Base-by-base conservation (phyloP, 805 yeast species). In the Saccharomycopsis lassenensis region DNA sequence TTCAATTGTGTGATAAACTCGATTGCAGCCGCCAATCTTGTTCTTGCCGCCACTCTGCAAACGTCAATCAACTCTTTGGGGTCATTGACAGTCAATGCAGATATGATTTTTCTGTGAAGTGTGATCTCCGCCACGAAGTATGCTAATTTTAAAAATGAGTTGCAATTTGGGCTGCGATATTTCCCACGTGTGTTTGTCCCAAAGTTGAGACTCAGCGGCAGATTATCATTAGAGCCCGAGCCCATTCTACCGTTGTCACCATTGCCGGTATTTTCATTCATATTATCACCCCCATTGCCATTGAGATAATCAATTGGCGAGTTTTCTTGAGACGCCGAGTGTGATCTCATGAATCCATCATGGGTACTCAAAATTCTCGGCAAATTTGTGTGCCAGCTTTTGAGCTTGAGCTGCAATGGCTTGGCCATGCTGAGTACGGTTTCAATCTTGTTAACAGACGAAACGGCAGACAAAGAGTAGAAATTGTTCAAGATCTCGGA, bases 71-170 rank as follows among this genome's bases (percentile, higher is more conserved):
- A 55, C 42, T 77, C 80, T 7, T 57, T 58, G 5, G 79, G 72
- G 0, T 73, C 54, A 19, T 60, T 60, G 5, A 53, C 41, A 19
- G 46, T 51, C 31, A 80, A 57, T 7, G 71, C 60, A 4, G 79
- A 66, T 17, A 80, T 71, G 36, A 82, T 82, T 48, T 76, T 74
- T 33, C 96, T 61, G 55, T 87, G 96, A 17, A 87, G 61, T 0
- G 91, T 80, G 25, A 87, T 72, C 52, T 87, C 97, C 0, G 94
- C 80, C 0, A 93, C 89, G 58, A 86, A 82, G 54, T 87, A 87
- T 1, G 93, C 80, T 31, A 87, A 57, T 39, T 86, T 93, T 34
- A 87, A 60, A 44, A 80, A 75, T 0, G 93, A 89, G 52, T 79
- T 77, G 11, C 87, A 69, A 48, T 77, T 79, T 37, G 77, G 67